Evolutionary conservation across 2,329 filamentous ascomycete species (phyloP).

Genomic region (Lachnellula cervina): DNA sequence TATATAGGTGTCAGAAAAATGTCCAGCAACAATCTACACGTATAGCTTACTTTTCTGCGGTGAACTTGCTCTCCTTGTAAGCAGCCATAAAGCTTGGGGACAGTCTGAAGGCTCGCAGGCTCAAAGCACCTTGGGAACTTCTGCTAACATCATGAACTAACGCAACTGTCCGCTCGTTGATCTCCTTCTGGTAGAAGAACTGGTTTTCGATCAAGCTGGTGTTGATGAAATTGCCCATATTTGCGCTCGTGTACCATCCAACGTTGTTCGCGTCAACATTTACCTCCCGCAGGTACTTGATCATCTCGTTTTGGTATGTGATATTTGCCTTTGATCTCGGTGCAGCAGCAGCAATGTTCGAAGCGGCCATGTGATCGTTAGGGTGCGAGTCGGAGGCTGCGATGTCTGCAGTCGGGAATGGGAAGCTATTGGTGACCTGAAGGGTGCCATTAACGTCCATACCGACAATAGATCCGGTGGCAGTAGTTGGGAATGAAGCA

Average conservation of each 20-base stretch:
- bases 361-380: slow-evolving; percentile 59
- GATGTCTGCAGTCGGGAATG: slow-evolving; percentile 80
- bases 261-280: slow-evolving; percentile 98
- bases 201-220: slow-evolving; percentile 96
- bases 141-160: slow-evolving; percentile 94
- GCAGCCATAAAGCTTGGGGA: slow-evolving; percentile 83
- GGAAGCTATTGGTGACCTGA: slow-evolving; percentile 91
- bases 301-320: slow-evolving; percentile 92
- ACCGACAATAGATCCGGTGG: slow-evolving; percentile 86
- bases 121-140: slow-evolving; percentile 86
- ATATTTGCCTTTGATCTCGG: slow-evolving; percentile 88
- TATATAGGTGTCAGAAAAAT: slow-evolving; percentile 35
- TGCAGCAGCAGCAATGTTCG: slow-evolving; percentile 75
- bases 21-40: not conserved
- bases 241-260: slow-evolving; percentile 97
- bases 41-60: slow-evolving; percentile 74
- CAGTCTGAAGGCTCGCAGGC: slow-evolving; percentile 84
- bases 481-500: slow-evolving; percentile 78
- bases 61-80: slow-evolving; percentile 96
- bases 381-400: slow-evolving; percentile 65
- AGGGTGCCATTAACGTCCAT: slow-evolving; percentile 81
- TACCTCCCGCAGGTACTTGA: slow-evolving; percentile 91
- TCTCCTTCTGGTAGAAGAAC: slow-evolving; percentile 90
- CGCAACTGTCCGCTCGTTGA: slow-evolving; percentile 80
- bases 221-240: slow-evolving; percentile 98